These are phyloP conservation scores for Alternaria sp. DNA, from an alignment of 2,329 filamentous ascomycete genomes.

Conservation along the genomic window DNA sequence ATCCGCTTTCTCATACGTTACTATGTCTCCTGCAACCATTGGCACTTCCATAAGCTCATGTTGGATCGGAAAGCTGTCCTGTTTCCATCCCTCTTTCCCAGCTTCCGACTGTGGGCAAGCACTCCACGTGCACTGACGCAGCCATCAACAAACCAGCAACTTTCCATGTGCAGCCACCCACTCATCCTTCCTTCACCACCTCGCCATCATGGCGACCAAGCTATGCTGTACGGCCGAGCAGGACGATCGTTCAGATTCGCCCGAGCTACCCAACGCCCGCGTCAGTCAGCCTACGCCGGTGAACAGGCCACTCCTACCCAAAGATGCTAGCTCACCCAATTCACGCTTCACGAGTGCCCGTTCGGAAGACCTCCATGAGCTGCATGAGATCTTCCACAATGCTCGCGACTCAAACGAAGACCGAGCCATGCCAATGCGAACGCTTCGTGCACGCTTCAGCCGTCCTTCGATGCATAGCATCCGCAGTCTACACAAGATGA, in stretches of 20 bases:
- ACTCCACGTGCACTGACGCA: conserved; percentile 3
- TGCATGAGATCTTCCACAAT: conserved; percentile 44
- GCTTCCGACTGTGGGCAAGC: neutral
- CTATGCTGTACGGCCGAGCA: conserved; percentile 45
- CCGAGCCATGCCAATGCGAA: conserved; percentile 19
- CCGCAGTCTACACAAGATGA: conserved; percentile 44
- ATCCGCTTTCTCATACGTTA: neutral
- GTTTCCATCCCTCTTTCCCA: neutral
- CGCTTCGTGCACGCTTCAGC: conserved; percentile 27
- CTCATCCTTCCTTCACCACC: neutral
- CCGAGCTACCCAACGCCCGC: conserved; percentile 44
- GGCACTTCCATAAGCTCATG: neutral
- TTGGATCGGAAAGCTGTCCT: neutral
- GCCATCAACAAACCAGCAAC: conserved; percentile 5
- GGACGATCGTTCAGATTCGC: conserved; percentile 33
- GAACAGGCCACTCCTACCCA: conserved; percentile 33
- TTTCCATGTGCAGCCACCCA: neutral
- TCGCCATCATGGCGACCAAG: conserved; percentile 36
- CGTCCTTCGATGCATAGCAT: conserved; percentile 40
- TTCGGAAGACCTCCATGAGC: conserved; percentile 42
- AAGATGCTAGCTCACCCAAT: conserved; percentile 21
- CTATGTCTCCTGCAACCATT: neutral
- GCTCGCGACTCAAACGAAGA: conserved; percentile 22
- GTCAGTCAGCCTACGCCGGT: conserved; percentile 35
- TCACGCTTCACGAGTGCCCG: conserved; percentile 40